Percentiles rank a stretch among this genome's conserved stretches.
phyloP scores from a whole-genome alignment of 352 stramenopile species.

The Globisporangium alternatum region DNA sequence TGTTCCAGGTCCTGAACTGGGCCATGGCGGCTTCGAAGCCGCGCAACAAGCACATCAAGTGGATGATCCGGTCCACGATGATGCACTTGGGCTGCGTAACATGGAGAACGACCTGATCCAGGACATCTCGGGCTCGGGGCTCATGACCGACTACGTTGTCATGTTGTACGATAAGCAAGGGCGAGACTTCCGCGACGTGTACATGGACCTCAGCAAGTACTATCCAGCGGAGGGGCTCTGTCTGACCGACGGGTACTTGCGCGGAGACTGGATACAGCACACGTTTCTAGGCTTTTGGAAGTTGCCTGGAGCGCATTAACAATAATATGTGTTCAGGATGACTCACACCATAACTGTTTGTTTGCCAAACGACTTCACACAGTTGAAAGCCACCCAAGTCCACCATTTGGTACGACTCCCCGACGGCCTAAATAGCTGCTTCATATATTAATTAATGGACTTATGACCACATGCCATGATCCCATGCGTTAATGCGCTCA shows the following conservation, averaged over 20 bases:
- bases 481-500: too few relatives aligned
- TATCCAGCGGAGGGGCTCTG: constrained; percentile 11
- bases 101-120: constrained; percentile 15
- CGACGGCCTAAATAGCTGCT: neutral
- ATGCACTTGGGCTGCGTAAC: constrained; percentile 13
- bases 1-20: constrained; percentile 25
- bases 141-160: constrained; percentile 21
- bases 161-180: too few relatives aligned
- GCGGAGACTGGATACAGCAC: constrained; percentile 8
- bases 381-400: too few relatives aligned
- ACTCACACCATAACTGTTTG: too few relatives aligned
- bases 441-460: too few relatives aligned
- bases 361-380: too few relatives aligned
- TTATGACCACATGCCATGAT: too few relatives aligned
- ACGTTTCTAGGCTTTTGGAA: constrained; percentile 9
- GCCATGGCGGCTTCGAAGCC: constrained; percentile 12
- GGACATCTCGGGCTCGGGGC: constrained; percentile 17
- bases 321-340: too few relatives aligned
- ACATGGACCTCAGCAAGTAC: neutral
- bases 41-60: constrained; percentile 18
- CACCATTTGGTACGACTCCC: too few relatives aligned
- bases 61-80: constrained; percentile 10
- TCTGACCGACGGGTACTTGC: constrained; percentile 3
- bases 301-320: neutral
- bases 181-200: constrained; percentile 6